phyloP scores from a whole-genome alignment of 495 filamentous ascomycete species.

The Aspergillus diversus region DNA sequence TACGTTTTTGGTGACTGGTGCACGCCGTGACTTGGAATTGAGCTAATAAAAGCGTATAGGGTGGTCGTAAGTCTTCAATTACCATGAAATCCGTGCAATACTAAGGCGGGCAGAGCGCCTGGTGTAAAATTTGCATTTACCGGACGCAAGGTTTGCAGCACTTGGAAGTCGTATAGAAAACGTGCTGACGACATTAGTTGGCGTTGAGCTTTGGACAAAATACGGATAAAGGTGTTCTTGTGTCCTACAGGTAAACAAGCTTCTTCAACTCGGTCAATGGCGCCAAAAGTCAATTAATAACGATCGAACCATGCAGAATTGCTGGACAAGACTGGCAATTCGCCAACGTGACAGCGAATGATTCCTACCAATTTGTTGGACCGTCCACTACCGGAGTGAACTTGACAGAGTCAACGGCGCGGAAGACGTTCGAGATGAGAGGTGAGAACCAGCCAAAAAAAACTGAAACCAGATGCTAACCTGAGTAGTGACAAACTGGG shows the following conservation, averaged over 20 bases:
- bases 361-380: slow-evolving; percentile 63
- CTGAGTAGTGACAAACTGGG: slow-evolving; percentile 68
- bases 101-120: slow-evolving; percentile 45
- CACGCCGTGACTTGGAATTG: too few species aligned
- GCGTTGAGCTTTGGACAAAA: slow-evolving; percentile 65
- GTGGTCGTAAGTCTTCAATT: slow-evolving; percentile 41
- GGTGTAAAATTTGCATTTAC: slow-evolving; percentile 69
- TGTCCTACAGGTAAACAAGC: slow-evolving; percentile 53
- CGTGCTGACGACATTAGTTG: slow-evolving; percentile 20
- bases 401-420: slow-evolving; percentile 9
- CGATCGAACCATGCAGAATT: slow-evolving; percentile 40
- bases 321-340: slow-evolving; percentile 68
- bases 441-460: slow-evolving; percentile 24
- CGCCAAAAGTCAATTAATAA: too few species aligned
- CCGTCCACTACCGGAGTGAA: slow-evolving; percentile 29
- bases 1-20: too few species aligned
- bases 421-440: slow-evolving; percentile 40
- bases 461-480: slow-evolving; percentile 6
- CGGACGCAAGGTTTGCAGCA: slow-evolving; percentile 50
- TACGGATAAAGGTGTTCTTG: slow-evolving; percentile 57
- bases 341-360: slow-evolving; percentile 64
- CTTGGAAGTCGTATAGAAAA: background rate
- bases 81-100: background rate
- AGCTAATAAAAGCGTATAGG: slow-evolving; percentile 20
- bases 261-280: background rate